Base-by-base conservation (phyloP, 208 protist genomes). In the Hexamita inflata region DNA sequence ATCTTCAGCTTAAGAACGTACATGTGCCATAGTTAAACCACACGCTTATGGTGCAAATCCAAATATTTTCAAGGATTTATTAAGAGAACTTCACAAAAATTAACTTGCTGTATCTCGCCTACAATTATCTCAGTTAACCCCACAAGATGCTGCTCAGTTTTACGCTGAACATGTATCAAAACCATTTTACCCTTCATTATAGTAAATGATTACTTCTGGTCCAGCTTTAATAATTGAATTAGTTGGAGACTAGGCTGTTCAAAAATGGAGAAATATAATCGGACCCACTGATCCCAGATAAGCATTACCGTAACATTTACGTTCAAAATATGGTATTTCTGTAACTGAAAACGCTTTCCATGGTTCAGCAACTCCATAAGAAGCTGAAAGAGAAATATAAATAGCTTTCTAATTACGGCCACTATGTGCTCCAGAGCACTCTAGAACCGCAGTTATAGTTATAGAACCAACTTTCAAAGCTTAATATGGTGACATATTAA, bases 231-330 rank as follows among this genome's bases (percentile, higher is more conserved):
- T 70, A 4, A 45, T 70, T 40, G 64, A 70, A 34, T 19, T 70
- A 11, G 9, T 13, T 30, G 64, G 64, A 29, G 4, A 15, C 15
- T 4, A 45, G 11, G 9, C 32, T 70, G 42, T 70, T 32, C 9
- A 42, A 34, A 45, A n/a, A 11, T 70, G 9, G 9, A 70, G 35
- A 70, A 38, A 70, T 49, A 70, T 70, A 32, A 70, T 70, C 28
- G 64, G 64, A 24, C 64, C 64, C 2, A 70, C 32, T 19, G 64
- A 70, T 70, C 64, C 64, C 4, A 13, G 42, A 38, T 70, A 34
- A 7, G 64, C 26, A 30, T 38, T 19, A 66, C 19, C 29, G 15
- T 45, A 70, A 4, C 64, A 70, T 4, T 49, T 70, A 38, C 64
- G 64, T 45, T 15, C 9, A 57, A 40, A 49, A 40, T 49, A 70